Base-by-base conservation (phyloP, 2,329 filamentous ascomycete species). In the Coleophoma eucalyptorum region DNA sequence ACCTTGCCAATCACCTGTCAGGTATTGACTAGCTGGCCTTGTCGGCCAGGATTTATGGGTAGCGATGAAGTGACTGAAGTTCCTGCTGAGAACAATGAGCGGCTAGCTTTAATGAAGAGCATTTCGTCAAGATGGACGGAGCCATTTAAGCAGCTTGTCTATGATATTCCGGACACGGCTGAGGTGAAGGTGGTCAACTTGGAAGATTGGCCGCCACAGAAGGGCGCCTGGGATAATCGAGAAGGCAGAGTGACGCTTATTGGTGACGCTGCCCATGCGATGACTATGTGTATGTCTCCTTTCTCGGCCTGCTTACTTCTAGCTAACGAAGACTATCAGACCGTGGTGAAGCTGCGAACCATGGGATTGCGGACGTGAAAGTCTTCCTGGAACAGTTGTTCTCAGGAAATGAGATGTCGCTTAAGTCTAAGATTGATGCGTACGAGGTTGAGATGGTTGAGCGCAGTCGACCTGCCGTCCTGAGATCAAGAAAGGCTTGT, bases 401-500 rank as follows among this genome's bases (percentile, higher is more conserved):
- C 55, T 3, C 51, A 62, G 32, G 53, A 53, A 42, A 37, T 40
- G 54, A 79, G 2, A 77, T 81, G 57, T 76, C 78, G 1, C 20
- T 43, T 3, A 26, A 43, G 20, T n/a, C 16, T 15, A 76, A 81
- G 56, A 66, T 76, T 10, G 80, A 73, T 65, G 26, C 8, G 0
- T 81, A 78, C 50, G 75, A 79, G 48, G 59, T 67, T 1, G 66
- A 64, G 6, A 71, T 78, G 4, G 66, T 73, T 3, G 43, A 58
- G 1, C 68, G 78, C 3, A 65, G 71, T 0, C 69, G 69, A 1
- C 69, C 72, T 0, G 76, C 72, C 3, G 75, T 81, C 3, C 55
- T 79, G 7, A 71, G 72, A 1, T 78, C 75, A 1, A 68, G 78
- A 4, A 69, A 72, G 54, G 78, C 78, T 0, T 80, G 76, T 49